A percentile compares a stretch with the other conserved stretches of the same genome.
phyloP scores from a whole-genome alignment of 148 eudicot species.

The Drosera capensis region DNA sequence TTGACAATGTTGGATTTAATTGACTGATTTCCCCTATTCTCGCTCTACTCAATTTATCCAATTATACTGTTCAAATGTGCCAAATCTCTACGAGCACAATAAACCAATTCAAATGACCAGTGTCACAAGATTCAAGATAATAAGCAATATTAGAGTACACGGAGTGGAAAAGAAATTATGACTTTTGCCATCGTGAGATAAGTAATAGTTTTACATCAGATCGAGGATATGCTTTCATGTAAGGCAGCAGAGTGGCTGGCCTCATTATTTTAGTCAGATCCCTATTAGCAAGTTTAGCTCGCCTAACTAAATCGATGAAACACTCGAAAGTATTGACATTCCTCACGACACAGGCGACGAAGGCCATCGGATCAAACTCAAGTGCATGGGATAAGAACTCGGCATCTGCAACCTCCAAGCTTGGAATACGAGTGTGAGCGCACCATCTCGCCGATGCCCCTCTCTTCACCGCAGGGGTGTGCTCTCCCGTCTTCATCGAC shows the following conservation, averaged over 20 bases:
- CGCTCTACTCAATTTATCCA: too few relatives aligned
- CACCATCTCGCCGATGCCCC: too few relatives aligned
- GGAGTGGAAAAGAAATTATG: not conserved
- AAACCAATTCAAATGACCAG: too few relatives aligned
- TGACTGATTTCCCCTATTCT: too few relatives aligned
- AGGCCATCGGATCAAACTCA: slow-evolving; percentile 38
- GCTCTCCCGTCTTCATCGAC: too few relatives aligned
- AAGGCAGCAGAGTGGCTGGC: slow-evolving; percentile 48
- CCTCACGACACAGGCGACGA: slow-evolving; percentile 70
- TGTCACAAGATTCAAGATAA: too few relatives aligned
- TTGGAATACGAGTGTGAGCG: slow-evolving; percentile 3
- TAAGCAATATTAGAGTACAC: too few relatives aligned
- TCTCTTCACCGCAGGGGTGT: too few relatives aligned
- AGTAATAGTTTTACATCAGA: slow-evolving; percentile 40
- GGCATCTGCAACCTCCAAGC: slow-evolving; percentile 2
- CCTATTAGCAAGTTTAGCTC: slow-evolving; percentile 33
- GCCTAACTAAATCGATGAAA: slow-evolving; percentile 30
- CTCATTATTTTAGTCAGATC: slow-evolving; percentile 36
- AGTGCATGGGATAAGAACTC: slow-evolving; percentile 10
- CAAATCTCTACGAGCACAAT: too few relatives aligned
- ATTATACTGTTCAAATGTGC: too few relatives aligned
- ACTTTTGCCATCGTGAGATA: slow-evolving; percentile 18
- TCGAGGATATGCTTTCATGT: slow-evolving; percentile 47
- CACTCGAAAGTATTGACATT: slow-evolving; percentile 48
- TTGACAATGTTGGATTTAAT: too few relatives aligned